Base-by-base conservation (phyloP, 257 asterid species). In the Capsicum pubescens region DNA sequence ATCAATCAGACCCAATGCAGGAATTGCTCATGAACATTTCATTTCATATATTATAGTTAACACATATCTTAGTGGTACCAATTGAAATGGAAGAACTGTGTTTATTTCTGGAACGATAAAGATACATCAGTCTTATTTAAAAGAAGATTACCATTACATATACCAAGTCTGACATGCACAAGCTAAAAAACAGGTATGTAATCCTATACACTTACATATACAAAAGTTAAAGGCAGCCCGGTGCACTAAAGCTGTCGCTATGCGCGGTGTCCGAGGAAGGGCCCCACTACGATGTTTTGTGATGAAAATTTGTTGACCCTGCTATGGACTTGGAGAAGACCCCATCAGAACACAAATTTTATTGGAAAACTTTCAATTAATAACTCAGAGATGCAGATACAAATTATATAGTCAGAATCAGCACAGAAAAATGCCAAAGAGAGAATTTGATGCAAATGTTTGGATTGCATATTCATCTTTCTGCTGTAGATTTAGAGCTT, bases 401-500 rank as follows among this genome's bases (percentile, higher is more conserved):
- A 26, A 52, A 14, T 13, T 13, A 54, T 54, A 26, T 3, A 32
- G 81, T 35, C n/a, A 50, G 61, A 21, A 14, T 76, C 46, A 76
- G 63, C 63, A 54, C 1, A 76, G 63, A 52, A 76, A 3, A 76
- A 50, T 50, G 44, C 19, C 7, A 50, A 19, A 50, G 42, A 52
- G 79, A 17, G 15, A 21, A 4, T 39, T 54, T 77, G 81, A 77
- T 77, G 8, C 81, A 2, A 77, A 15, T 2, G 0, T 14, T 15
- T 77, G 50, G 26, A 54, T 77, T 10, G 50, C 1, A n/a, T 26
- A 68, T 74, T 82, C 63, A 19, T 35, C 58, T 55, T 68, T 54
- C 80, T 39, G 78, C 50, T 15, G 84, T 17, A 82, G 50, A 82
- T 3, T 79, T 86, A 91, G 85, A 92, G 90, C 82, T 72, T 86